Evolutionary conservation across 148 eudicot species (phyloP).

Genomic region (Chenopodium berlandieri): DNA sequence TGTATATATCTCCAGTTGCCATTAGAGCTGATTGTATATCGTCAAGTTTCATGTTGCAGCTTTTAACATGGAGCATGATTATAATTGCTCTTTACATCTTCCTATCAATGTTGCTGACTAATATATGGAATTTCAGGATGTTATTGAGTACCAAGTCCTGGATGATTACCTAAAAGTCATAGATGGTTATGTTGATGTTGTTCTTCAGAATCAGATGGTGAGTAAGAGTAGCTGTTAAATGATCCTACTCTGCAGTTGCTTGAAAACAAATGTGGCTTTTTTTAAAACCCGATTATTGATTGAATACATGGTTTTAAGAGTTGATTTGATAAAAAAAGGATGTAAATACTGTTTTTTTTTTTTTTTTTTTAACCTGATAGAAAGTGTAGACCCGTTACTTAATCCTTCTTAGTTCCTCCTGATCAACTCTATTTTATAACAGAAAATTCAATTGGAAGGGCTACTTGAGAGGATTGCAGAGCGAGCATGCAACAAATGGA

Average conservation of each 20-base stretch:
- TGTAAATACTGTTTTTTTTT: too few species aligned
- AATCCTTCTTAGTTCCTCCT: not conserved
- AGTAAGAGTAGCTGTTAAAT: conserved; percentile 22
- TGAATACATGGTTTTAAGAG: too few species aligned
- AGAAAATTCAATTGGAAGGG: conserved; percentile 44
- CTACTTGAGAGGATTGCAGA: conserved; percentile 53
- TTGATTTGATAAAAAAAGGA: too few species aligned
- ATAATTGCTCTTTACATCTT: not conserved
- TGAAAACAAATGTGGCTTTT: not conserved
- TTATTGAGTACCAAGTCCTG: conserved; percentile 35
- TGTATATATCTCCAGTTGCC: not conserved
- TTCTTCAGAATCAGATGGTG: conserved; percentile 74
- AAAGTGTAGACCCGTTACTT: not conserved
- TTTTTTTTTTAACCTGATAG: too few species aligned
- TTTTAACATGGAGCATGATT: not conserved
- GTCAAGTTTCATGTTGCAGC: not conserved
- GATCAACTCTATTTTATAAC: conserved; percentile 19
- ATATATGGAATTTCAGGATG: conserved; percentile 46
- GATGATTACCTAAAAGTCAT: conserved; percentile 60
- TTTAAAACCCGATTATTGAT: too few species aligned
- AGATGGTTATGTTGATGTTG: conserved; percentile 63
- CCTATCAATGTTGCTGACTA: not conserved
- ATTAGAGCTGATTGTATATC: not conserved
- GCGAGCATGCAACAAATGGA: conserved; percentile 42
- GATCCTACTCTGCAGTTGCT: not conserved